Percentiles rank a stretch among this genome's conserved stretches.
Conservation (phyloP, 306 rosid species). For the Hippophae rhamnoides region DNA sequence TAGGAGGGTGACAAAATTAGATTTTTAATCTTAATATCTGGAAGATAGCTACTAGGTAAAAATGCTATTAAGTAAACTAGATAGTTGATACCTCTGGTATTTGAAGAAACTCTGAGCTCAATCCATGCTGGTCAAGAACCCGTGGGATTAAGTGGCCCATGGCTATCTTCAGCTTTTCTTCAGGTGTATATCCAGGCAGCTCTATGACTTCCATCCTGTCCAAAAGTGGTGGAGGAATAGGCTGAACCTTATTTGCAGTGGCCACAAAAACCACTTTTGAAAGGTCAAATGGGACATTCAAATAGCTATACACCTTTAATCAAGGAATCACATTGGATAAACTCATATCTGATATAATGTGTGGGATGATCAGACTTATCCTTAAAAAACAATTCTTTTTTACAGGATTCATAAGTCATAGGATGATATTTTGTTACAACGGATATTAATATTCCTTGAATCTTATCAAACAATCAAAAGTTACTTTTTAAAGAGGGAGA, state of each 20-base stretch:
- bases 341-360: not conserved
- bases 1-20: no score
- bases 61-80: conserved; percentile 7
- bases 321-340: conserved; percentile 42
- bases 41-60: not conserved
- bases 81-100: conserved; percentile 67
- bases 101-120: conserved; percentile 75
- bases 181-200: conserved; percentile 94
- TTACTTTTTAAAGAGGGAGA: no score
- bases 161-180: conserved; percentile 92
- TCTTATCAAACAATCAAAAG: no score
- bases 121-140: conserved; percentile 91
- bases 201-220: conserved; percentile 99
- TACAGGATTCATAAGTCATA: no score
- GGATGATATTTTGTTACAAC: no score
- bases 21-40: no score
- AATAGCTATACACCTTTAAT: conserved; percentile 53
- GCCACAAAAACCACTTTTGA: conserved; percentile 89
- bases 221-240: conserved; percentile 85
- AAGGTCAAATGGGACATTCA: conserved; percentile 97
- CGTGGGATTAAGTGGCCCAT: conserved; percentile 83
- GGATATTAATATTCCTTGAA: no score
- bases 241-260: conserved; percentile 88
- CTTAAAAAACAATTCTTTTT: no score
- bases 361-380: no score